A percentile compares a stretch with the other conserved stretches of the same genome.
Conservation (phyloP, 768 basidiomycete species). For the Rhizopogon vulgaris region DNA sequence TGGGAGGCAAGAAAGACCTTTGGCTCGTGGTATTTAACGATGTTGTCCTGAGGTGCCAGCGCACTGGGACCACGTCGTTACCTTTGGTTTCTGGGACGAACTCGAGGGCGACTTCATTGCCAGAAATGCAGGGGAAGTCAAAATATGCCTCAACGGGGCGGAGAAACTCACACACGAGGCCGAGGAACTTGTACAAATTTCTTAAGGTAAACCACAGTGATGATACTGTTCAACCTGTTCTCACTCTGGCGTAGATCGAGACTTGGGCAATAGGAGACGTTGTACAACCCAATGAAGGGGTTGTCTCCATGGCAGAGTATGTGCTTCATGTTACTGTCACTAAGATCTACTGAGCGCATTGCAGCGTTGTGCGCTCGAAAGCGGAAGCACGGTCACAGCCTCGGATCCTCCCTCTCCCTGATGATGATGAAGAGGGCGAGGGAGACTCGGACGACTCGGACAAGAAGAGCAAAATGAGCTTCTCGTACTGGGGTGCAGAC, state of each 20-base stretch:
- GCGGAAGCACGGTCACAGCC: slow-evolving; percentile 58
- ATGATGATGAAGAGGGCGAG: slow-evolving; percentile 50
- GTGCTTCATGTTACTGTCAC: slow-evolving; percentile 23
- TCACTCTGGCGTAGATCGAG: slow-evolving; percentile 52
- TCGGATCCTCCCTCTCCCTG: slow-evolving; percentile 61
- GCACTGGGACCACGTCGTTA: slow-evolving; percentile 82
- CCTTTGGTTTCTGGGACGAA: slow-evolving; percentile 66
- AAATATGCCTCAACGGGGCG: slow-evolving; percentile 83
- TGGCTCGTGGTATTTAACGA: slow-evolving; percentile 98
- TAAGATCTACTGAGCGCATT: slow-evolving; percentile 4
- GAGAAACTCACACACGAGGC: slow-evolving; percentile 68
- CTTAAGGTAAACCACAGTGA: slow-evolving; percentile 53
- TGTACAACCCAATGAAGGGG: slow-evolving; percentile 69
- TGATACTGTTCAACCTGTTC: neutral
- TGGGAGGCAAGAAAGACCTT: slow-evolving; percentile 73
- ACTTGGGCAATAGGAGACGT: slow-evolving; percentile 82
- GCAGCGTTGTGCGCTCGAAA: slow-evolving; percentile 67
- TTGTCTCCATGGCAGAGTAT: slow-evolving; percentile 89
- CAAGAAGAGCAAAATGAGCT: slow-evolving; percentile 90
- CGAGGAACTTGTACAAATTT: slow-evolving; percentile 91
- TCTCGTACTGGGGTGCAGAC: slow-evolving; percentile 91
- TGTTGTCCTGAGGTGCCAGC: slow-evolving; percentile 86
- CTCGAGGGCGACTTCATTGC: slow-evolving; percentile 68
- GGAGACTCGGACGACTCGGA: slow-evolving; percentile 80
- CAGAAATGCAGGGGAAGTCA: slow-evolving; percentile 77